Base-by-base conservation (phyloP, 2,329 filamentous ascomycete species). In the Talaromyces atroroseus region DNA sequence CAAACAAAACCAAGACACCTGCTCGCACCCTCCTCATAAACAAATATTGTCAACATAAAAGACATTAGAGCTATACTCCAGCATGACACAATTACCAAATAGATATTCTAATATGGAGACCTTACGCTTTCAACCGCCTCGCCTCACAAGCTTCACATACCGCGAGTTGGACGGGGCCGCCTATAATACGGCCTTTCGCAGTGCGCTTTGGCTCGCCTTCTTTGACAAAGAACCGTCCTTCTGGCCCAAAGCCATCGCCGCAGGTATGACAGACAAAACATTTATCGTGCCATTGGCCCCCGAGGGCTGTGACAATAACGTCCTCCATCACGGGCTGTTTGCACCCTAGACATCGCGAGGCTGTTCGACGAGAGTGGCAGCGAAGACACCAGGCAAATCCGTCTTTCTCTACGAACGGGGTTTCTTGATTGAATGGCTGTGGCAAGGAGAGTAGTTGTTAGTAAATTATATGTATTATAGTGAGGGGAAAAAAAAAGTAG, bases 351-450 rank as follows among this genome's bases (percentile, higher is more conserved):
- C 94, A 99, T 74, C 95, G 95, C 47, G 90, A 88, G 12, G 88
- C 89, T 12, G 91, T 96, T 34, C 94, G 85, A 68, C 91, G 89
- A 14, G 92, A 95, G 76, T 97, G 92, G 70, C 94, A 99, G 21
- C 82, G 82, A 48, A 97, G 83, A 73, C 94, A 99, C 92, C 94
- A 99, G 5, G 94, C 94, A 72, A 95, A 97, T 10, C 92, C 92
- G 63, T 97, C 92, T 74, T 96, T 96, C 71, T 99, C 94, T 55
- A 99, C 90, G 69, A 99, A 99, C 0, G 94, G 92, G 10, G 80
- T 86, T 3, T 69, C 71, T 0, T 77, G 73, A 60, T 81, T 79
- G 62, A 87, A 87, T 1, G 84, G 83, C 76, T 78, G 52, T 42
- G 6, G 40, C 36, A 12, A 14, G 11, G 26, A 29, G 7, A 26